These are phyloP conservation scores for Talaromyces nanjingensis DNA, from an alignment of 495 filamentous ascomycete species.

Conservation along the genomic window DNA sequence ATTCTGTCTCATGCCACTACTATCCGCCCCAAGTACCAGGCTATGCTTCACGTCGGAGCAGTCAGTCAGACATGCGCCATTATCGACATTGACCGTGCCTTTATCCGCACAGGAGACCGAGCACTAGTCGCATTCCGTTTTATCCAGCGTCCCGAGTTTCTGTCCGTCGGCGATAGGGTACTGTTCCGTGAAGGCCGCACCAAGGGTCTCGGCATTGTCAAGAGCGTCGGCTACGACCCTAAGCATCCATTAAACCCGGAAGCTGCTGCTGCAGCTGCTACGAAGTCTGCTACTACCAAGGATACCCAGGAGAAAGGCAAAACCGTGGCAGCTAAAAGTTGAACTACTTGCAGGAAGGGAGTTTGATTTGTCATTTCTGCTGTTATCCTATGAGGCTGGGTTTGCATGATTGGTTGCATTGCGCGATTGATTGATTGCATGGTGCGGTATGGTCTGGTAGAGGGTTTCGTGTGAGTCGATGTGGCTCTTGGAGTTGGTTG, in stretches of 20 bases:
- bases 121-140: slow-evolving; percentile 91
- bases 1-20: slow-evolving; percentile 97
- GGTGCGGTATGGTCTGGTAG: not conserved
- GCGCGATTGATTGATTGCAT: slow-evolving; percentile 1
- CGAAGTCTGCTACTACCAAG: not conserved
- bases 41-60: slow-evolving; percentile 95
- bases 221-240: slow-evolving; percentile 80
- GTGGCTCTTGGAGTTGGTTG: not conserved
- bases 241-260: slow-evolving; percentile 48
- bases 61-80: slow-evolving; percentile 95
- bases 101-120: slow-evolving; percentile 88
- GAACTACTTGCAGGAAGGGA: not conserved
- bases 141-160: slow-evolving; percentile 91
- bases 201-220: slow-evolving; percentile 93
- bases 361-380: slow-evolving; percentile 2
- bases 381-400: not conserved
- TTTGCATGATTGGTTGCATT: not conserved
- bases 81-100: slow-evolving; percentile 94
- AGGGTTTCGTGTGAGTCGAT: not conserved
- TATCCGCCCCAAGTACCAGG: slow-evolving; percentile 95
- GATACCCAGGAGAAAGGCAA: not conserved
- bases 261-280: slow-evolving; percentile 9
- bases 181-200: slow-evolving; percentile 93
- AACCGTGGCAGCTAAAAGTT: not conserved
- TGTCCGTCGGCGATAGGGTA: slow-evolving; percentile 80